Conservation (phyloP, 139 green algal species). For the Marvania coccoides region DNA sequence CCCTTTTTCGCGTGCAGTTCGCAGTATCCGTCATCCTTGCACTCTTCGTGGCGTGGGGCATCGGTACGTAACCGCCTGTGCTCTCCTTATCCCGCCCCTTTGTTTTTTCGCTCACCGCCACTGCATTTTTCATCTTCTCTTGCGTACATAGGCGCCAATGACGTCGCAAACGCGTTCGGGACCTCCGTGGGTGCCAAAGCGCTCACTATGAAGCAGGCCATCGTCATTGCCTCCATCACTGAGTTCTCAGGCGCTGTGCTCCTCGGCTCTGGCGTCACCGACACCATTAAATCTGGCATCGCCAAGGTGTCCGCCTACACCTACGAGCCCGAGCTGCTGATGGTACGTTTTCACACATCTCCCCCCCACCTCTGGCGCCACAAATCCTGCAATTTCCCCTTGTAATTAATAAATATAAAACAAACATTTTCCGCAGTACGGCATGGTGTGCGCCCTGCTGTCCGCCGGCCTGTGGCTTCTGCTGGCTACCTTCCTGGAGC, state of each 20-base stretch:
- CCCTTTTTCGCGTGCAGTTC: too few species aligned
- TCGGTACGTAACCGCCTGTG: neutral
- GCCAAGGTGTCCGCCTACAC: constrained; percentile 26
- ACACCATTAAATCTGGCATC: constrained; percentile 37
- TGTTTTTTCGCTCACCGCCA: neutral
- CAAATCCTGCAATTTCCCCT: too few species aligned
- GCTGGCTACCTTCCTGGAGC: constrained; percentile 44
- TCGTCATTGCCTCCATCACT: constrained; percentile 27
- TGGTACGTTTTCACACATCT: too few species aligned
- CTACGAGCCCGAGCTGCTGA: constrained; percentile 37
- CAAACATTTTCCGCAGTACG: too few species aligned
- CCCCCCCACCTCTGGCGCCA: too few species aligned
- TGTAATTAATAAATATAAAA: too few species aligned
- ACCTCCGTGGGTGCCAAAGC: constrained; percentile 22
- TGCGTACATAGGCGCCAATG: constrained; percentile 29
- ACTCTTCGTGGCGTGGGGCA: constrained; percentile 25
- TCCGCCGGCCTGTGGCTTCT: constrained; percentile 44
- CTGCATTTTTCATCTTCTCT: neutral
- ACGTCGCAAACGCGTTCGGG: constrained; percentile 13
- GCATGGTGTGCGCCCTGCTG: constrained; percentile 51
- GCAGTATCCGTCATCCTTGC: constrained; percentile 14
- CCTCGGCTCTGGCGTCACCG: constrained; percentile 41
- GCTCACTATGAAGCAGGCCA: constrained; percentile 20
- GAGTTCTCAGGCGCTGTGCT: constrained; percentile 31
- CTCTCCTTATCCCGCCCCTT: neutral